A percentile compares a stretch with the other conserved stretches of the same genome.
Conservation (phyloP, 495 filamentous ascomycete species). For the Bathelium albidoporum region DNA sequence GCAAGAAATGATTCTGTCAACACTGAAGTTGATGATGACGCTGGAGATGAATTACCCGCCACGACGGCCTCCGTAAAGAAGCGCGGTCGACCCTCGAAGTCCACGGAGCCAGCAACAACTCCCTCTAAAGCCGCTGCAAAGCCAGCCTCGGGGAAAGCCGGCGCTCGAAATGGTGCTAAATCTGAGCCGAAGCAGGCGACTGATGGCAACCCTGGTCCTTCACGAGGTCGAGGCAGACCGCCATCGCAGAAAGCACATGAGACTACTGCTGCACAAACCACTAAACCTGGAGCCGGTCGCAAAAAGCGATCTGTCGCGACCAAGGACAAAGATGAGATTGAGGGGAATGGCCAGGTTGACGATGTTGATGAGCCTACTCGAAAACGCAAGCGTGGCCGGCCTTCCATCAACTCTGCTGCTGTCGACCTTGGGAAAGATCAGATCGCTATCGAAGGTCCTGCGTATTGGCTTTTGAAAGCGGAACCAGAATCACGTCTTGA, state of each 20-base stretch:
- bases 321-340: background rate
- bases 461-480: constrained; percentile 91
- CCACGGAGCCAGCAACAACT: constrained; percentile 17
- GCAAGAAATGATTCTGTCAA: background rate
- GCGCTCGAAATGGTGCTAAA: background rate
- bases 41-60: background rate
- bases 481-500: constrained; percentile 81
- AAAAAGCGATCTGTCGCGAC: background rate
- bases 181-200: background rate
- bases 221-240: constrained; percentile 1
- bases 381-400: constrained; percentile 1
- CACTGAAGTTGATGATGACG: background rate
- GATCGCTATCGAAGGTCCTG: background rate
- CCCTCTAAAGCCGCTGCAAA: constrained; percentile 10
- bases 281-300: background rate
- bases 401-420: background rate
- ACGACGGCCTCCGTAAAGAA: constrained; percentile 7
- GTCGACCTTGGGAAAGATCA: background rate
- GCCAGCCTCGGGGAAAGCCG: constrained; percentile 7
- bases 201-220: background rate
- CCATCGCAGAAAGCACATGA: background rate
- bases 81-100: constrained; percentile 15
- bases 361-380: background rate
- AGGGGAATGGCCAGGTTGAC: background rate
- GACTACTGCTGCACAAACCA: background rate